Base-by-base conservation (phyloP, 371 early-diverging fungal genomes). In the Lichtheimia hyalospora region DNA sequence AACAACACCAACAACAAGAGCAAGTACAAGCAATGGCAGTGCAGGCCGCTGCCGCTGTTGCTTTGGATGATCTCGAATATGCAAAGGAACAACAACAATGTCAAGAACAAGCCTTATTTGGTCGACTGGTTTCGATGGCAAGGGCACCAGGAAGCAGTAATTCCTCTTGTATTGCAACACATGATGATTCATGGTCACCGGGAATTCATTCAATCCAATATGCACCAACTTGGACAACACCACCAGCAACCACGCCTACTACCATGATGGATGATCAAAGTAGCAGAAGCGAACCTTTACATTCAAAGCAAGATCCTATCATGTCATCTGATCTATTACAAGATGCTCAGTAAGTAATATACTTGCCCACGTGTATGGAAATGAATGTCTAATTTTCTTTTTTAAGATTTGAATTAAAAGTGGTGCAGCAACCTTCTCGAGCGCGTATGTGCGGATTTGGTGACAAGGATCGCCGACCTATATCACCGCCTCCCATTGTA, bases 361-460 rank as follows among this genome's bases (percentile, higher is more conserved):
- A n/a, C n/a, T 20, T 41, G 25, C 25, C 25, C 25, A 54, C 18
- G 27, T 5, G 21, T 23, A 21, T 18, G 21, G n/a, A n/a, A n/a
- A n/a, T 20, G 21, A n/a, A n/a, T 3, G 3, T 14, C 42, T 18
- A 18, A 41, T 40, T 41, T 42, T 3, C n/a, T 39, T 49, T 16
- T 28, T 25, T 16, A 13, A 49, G n/a, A 57, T 24, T 50, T 40
- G 34, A 56, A 20, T 40, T 70, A 42, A 58, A 63, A 24, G 75
- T 87, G 55, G 74, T 84, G 23, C 88, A 90, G 63, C 82, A 87
- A 52, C 89, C 90, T n/a, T 57, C 79, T 18, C 64, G 87, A 34
- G 88, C 86, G 52, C 75, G 89, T 16, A 84, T 86, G 82, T 87
- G 89, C 59, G 89, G 89, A 8, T 86, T 84, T 61, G 86, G 88